Evolutionary conservation across 2,329 filamentous ascomycete species (phyloP).

Genomic region (Xylariaceae sp.): DNA sequence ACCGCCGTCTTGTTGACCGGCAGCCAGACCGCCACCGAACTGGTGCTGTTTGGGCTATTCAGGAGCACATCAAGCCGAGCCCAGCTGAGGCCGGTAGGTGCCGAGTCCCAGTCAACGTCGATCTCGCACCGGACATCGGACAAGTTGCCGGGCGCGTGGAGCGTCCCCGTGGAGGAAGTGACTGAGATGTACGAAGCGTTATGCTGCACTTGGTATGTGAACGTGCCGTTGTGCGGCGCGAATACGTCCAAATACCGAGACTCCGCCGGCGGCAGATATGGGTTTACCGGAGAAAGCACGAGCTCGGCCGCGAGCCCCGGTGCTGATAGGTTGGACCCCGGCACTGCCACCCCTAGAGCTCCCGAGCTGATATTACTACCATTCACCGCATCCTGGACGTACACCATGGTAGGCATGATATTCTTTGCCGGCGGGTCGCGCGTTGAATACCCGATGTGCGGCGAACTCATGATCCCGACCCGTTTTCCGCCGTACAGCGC

Average conservation of each 20-base stretch:
- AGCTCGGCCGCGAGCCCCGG: too few relatives aligned
- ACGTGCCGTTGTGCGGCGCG: neutral
- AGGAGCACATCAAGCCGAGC: neutral
- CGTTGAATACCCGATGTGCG: neutral
- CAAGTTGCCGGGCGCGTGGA: neutral
- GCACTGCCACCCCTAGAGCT: neutral
- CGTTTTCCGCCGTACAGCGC: neutral
- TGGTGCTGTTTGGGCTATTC: neutral
- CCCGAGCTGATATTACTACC: neutral
- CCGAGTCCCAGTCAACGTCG: neutral
- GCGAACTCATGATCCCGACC: neutral
- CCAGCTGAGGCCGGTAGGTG: neutral
- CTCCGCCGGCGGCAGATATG: neutral
- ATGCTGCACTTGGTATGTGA: neutral
- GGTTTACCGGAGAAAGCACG: neutral
- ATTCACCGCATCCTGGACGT: neutral
- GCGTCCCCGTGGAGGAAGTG: neutral
- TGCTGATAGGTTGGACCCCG: neutral
- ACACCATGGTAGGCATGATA: conserved; percentile 31
- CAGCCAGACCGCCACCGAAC: neutral
- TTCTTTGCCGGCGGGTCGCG: neutral
- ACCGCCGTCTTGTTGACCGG: neutral
- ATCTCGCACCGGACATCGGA: neutral
- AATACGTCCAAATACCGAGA: neutral
- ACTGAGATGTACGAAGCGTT: neutral